phyloP scores from a whole-genome alignment of 495 filamentous ascomycete genomes.

The Neurospora tetraspora region DNA sequence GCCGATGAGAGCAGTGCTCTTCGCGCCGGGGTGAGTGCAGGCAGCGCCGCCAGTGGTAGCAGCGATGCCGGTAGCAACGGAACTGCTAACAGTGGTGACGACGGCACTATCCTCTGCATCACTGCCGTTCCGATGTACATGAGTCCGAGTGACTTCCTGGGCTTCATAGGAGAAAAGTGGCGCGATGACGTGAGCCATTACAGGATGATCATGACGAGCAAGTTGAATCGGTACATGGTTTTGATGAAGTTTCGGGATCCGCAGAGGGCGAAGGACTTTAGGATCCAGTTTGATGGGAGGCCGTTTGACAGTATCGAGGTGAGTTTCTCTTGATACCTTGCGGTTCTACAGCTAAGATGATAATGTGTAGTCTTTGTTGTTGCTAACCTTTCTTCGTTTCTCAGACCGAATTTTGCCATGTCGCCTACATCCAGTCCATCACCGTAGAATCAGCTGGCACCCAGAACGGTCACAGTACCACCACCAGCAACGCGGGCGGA shows the following conservation, averaged over 20 bases:
- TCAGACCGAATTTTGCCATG: constrained; percentile 92
- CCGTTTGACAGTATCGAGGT: constrained; percentile 92
- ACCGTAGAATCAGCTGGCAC: constrained; percentile 39
- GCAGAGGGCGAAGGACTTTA: constrained; percentile 66
- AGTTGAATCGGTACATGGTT: constrained; percentile 89
- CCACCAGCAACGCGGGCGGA: constrained; percentile 51
- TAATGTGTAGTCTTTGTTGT: not conserved
- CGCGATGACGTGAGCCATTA: constrained; percentile 87
- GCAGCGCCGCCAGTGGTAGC: not conserved
- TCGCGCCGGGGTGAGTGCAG: constrained; percentile 7
- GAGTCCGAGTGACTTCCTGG: constrained; percentile 81
- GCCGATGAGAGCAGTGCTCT: constrained; percentile 47
- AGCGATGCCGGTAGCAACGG: constrained; percentile 10
- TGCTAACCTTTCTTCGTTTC: constrained; percentile 11
- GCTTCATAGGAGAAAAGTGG: constrained; percentile 85
- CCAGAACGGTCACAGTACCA: not conserved
- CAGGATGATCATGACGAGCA: constrained; percentile 82
- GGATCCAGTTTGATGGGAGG: constrained; percentile 85
- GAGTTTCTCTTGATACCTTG: constrained; percentile 18
- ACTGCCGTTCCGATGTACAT: constrained; percentile 91
- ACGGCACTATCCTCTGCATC: constrained; percentile 75
- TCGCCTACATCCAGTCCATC: constrained; percentile 90
- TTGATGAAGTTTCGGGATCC: constrained; percentile 87
- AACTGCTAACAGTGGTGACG: constrained; percentile 14
- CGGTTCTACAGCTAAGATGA: not conserved